A percentile compares a stretch with the other conserved stretches of the same genome.
Evolutionary conservation across 208 protist genomes (phyloP).

Genomic region (Porcisia deanei): DNA sequence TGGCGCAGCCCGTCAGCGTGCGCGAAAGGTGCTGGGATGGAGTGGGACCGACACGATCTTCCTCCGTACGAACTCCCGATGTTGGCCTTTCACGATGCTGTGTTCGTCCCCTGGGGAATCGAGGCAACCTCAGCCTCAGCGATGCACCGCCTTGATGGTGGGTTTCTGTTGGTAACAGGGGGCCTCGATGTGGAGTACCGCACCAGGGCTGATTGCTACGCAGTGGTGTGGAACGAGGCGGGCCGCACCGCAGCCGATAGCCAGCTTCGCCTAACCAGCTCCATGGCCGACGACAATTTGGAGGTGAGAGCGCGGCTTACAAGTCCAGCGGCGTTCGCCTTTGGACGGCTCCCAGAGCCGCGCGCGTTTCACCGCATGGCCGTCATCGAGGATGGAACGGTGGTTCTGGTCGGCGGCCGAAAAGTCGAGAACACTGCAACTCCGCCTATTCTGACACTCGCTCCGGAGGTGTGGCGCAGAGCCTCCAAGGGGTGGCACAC

Average conservation of each 20-base stretch:
- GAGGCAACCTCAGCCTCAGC: not conserved
- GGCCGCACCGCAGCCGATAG: not conserved
- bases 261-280: not conserved
- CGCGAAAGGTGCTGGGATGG: slow-evolving; percentile 8
- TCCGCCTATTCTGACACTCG: slow-evolving; percentile 26
- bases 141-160: slow-evolving; percentile 8
- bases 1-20: slow-evolving; percentile 22
- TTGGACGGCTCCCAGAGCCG: slow-evolving; percentile 55
- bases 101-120: slow-evolving; percentile 24
- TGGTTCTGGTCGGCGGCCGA: slow-evolving; percentile 66
- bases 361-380: slow-evolving; percentile 64
- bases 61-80: slow-evolving; percentile 47
- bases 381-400: slow-evolving; percentile 46
- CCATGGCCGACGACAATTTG: not conserved
- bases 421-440: slow-evolving; percentile 29
- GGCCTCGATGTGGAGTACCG: slow-evolving; percentile 60
- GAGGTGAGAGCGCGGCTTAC: slow-evolving; percentile 14
- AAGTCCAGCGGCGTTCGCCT: slow-evolving; percentile 14
- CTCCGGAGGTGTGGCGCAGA: slow-evolving; percentile 15
- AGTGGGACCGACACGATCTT: slow-evolving; percentile 35
- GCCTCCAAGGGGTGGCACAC: slow-evolving; percentile 16
- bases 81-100: slow-evolving; percentile 47
- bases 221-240: slow-evolving; percentile 45
- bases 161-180: slow-evolving; percentile 57
- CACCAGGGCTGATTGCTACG: slow-evolving; percentile 49